Conservation (phyloP, 2,329 filamentous ascomycete genomes). For the Sporothrix phasma region DNA sequence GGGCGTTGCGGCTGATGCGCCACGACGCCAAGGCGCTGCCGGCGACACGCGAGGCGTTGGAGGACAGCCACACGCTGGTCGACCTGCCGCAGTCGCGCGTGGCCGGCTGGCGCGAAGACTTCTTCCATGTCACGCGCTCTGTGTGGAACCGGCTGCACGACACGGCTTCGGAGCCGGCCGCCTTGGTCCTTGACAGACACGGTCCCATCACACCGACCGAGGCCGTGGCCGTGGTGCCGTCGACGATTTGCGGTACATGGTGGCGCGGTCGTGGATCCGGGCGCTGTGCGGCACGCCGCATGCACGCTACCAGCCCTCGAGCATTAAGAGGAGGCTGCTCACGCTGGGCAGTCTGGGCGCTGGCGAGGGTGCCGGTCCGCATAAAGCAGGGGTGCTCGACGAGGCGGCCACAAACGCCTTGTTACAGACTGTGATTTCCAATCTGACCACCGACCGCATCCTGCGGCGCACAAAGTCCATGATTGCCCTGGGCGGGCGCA, state of each 20-base stretch:
- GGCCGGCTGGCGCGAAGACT: constrained; percentile 46
- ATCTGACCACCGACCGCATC: constrained; percentile 42
- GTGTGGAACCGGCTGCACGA: constrained; percentile 49
- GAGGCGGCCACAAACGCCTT: constrained; percentile 33
- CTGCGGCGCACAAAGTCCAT: constrained; percentile 51
- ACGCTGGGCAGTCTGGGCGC: constrained; percentile 32
- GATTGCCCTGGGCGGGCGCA: constrained; percentile 45
- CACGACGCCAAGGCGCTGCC: constrained; percentile 41
- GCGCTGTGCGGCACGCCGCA: constrained; percentile 46
- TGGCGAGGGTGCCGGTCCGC: neutral
- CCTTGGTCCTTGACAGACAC: constrained; percentile 24
- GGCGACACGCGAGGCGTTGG: constrained; percentile 34
- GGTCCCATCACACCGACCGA: neutral
- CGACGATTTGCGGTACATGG: constrained; percentile 4
- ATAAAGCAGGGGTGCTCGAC: neutral
- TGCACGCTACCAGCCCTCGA: constrained; percentile 37
- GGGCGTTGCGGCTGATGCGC: constrained; percentile 48
- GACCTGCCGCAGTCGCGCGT: constrained; percentile 21
- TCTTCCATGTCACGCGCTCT: constrained; percentile 43
- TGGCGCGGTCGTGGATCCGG: constrained; percentile 39
- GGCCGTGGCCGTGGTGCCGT: neutral
- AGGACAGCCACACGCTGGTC: constrained; percentile 32
- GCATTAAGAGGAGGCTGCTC: constrained; percentile 42
- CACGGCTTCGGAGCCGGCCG: constrained; percentile 38
- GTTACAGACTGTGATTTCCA: constrained; percentile 39